Conservation (phyloP, 1,139 yeast genomes). For the Pichia sp. region DNA sequence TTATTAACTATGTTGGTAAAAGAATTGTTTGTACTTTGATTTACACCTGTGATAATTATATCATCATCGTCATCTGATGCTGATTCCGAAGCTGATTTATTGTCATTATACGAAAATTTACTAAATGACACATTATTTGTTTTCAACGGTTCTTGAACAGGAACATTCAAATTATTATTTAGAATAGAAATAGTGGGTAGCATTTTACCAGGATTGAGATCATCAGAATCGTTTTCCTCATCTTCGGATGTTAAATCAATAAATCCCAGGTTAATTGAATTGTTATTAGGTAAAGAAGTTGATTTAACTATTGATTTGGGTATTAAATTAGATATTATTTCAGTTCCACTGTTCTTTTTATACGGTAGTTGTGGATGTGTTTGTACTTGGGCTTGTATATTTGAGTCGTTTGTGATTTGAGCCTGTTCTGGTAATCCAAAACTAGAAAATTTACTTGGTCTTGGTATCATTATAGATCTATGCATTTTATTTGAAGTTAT, state of each 20-base stretch:
- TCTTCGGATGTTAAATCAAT: slow-evolving; percentile 15
- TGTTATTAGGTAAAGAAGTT: neutral
- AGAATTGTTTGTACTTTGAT: neutral
- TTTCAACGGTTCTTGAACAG: neutral
- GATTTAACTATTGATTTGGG: neutral
- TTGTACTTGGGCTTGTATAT: too few species aligned
- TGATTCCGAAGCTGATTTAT: neutral
- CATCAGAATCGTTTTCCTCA: slow-evolving; percentile 3
- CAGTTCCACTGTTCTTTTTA: too few species aligned
- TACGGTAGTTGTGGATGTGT: neutral
- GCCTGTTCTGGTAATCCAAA: neutral
- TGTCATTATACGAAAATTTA: slow-evolving; percentile 12
- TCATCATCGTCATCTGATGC: slow-evolving; percentile 13
- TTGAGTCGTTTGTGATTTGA: neutral
- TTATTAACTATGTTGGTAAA: neutral
- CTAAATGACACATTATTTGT: slow-evolving; percentile 1
- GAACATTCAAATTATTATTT: neutral
- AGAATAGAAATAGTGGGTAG: too few species aligned
- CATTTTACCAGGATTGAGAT: neutral
- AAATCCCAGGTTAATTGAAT: neutral
- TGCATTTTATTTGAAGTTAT: neutral
- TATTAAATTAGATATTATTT: slow-evolving; percentile 1
- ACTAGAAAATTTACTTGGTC: neutral
- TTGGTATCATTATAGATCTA: neutral
- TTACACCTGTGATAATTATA: slow-evolving; percentile 14